phyloP scores from a whole-genome alignment of 805 yeast genomes.

The Metschnikowia peoriensis region DNA sequence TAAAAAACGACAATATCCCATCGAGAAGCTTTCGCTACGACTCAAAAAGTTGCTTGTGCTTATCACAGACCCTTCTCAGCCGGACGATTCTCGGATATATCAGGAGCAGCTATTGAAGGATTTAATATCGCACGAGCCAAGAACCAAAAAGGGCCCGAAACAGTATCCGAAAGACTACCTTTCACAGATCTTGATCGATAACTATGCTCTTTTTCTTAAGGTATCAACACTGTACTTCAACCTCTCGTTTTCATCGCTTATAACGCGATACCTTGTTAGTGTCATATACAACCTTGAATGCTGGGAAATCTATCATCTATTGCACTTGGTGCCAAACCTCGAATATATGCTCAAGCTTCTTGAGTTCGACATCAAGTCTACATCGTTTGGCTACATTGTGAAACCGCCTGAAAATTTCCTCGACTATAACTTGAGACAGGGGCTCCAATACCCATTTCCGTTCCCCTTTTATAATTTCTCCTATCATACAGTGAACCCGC shows the following conservation, averaged over 20 bases:
- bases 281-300: slow-evolving; percentile 38
- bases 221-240: slow-evolving; percentile 37
- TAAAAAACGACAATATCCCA: slow-evolving; percentile 12
- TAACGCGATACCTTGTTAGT: slow-evolving; percentile 41
- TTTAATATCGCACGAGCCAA: slow-evolving; percentile 27
- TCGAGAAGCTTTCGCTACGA: slow-evolving; percentile 32
- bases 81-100: slow-evolving; percentile 29
- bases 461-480: slow-evolving; percentile 46
- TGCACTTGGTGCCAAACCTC: slow-evolving; percentile 31
- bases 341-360: slow-evolving; percentile 33
- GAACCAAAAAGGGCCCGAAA: slow-evolving; percentile 6
- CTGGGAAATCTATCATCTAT: slow-evolving; percentile 45
- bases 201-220: slow-evolving; percentile 29
- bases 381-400: slow-evolving; percentile 39
- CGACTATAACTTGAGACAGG: slow-evolving; percentile 35
- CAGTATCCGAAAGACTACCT: slow-evolving; percentile 36
- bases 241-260: slow-evolving; percentile 35
- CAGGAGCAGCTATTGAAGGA: slow-evolving; percentile 28
- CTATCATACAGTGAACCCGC: slow-evolving; percentile 35
- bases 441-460: slow-evolving; percentile 45
- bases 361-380: slow-evolving; percentile 33
- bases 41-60: slow-evolving; percentile 30
- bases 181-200: slow-evolving; percentile 39
- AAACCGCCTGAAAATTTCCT: slow-evolving; percentile 40
- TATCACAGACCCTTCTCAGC: slow-evolving; percentile 28